Evolutionary conservation across 331 rosid species (phyloP).

Genomic region (Erythrophleum ivorense): DNA sequence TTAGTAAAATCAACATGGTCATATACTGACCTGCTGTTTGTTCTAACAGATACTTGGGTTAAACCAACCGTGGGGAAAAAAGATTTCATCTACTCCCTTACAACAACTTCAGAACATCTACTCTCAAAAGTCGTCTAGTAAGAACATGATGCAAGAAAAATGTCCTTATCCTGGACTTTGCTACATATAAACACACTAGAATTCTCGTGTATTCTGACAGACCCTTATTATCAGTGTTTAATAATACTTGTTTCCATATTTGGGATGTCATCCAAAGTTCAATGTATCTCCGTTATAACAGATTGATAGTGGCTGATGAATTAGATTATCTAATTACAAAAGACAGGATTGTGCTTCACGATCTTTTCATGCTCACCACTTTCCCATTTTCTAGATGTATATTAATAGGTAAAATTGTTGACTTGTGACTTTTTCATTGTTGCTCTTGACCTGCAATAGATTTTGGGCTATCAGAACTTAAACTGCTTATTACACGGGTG

Average conservation of each 20-base stretch:
- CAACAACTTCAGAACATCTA: conserved; percentile 77
- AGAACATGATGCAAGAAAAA: conserved; percentile 75
- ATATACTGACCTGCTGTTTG: conserved; percentile 41
- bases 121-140: conserved; percentile 56
- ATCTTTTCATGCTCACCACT: conserved; percentile 92
- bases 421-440: neutral
- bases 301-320: conserved; percentile 87
- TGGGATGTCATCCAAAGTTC: conserved; percentile 20
- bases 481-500: conserved; percentile 50
- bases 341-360: conserved; percentile 88
- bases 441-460: neutral
- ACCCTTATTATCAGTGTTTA: neutral
- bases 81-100: conserved; percentile 55
- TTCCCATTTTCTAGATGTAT: conserved; percentile 87
- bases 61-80: conserved; percentile 52
- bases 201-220: neutral
- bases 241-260: conserved; percentile 21
- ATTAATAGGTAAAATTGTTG: conserved; percentile 62
- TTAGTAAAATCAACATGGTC: neutral
- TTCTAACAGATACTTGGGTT: conserved; percentile 64
- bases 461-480: conserved; percentile 18
- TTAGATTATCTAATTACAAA: conserved; percentile 90
- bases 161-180: neutral
- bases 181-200: neutral
- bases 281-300: conserved; percentile 41